Evolutionary conservation across 768 basidiomycete genomes (phyloP).

Genomic region (Lactifluus echinatus): DNA sequence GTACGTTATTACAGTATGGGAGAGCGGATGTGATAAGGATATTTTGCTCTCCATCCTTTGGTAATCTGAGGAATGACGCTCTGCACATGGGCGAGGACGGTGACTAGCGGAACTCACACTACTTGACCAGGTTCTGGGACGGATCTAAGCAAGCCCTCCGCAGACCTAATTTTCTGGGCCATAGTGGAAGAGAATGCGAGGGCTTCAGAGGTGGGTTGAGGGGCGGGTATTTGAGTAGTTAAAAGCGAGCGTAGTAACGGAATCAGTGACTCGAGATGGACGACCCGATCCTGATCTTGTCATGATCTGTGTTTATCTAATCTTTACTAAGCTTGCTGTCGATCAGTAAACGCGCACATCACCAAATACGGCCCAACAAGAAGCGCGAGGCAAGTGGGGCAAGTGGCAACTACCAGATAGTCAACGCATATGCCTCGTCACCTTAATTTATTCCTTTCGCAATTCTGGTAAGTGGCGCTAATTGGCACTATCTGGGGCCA

Average conservation of each 20-base stretch:
- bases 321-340: neutral
- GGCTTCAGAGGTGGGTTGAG: neutral
- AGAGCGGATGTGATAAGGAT: slow-evolving; percentile 90
- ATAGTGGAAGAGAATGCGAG: slow-evolving; percentile 13
- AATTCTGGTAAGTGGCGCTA: neutral
- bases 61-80: slow-evolving; percentile 38
- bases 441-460: neutral
- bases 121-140: slow-evolving; percentile 36
- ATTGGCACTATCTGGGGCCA: neutral
- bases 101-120: slow-evolving; percentile 29
- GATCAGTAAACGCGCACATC: no score
- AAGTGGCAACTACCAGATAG: no score
- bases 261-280: neutral
- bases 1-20: slow-evolving; percentile 96
- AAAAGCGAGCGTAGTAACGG: neutral
- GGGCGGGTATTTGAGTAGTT: neutral
- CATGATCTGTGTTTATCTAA: neutral
- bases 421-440: neutral
- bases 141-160: slow-evolving; percentile 36
- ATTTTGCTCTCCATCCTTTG: slow-evolving; percentile 81
- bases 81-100: slow-evolving; percentile 1
- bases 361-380: neutral
- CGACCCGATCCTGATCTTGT: no score
- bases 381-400: no score
- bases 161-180: slow-evolving; percentile 35